phyloP scores from a whole-genome alignment of 139 green algal genomes.

The Marvania coccoides region DNA sequence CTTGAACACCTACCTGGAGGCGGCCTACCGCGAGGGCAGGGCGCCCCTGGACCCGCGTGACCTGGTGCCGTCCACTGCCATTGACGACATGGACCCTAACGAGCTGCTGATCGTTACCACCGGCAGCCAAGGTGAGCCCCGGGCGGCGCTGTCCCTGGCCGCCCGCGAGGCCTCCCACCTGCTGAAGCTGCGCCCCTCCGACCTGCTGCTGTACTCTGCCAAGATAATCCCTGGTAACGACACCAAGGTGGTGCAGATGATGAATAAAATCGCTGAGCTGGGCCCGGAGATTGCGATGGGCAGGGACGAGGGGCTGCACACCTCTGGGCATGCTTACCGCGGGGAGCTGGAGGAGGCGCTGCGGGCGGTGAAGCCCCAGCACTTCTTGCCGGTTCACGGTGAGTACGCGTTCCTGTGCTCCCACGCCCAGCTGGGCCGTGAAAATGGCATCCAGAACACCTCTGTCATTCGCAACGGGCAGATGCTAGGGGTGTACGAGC shows the following conservation, averaged over 20 bases:
- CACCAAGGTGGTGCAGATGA: slow-evolving; percentile 83
- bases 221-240: slow-evolving; percentile 86
- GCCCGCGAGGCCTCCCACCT: slow-evolving; percentile 49
- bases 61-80: slow-evolving; percentile 57
- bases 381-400: slow-evolving; percentile 97
- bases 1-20: slow-evolving; percentile 91
- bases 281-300: slow-evolving; percentile 73
- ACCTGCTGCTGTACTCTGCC: slow-evolving; percentile 89
- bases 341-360: slow-evolving; percentile 87
- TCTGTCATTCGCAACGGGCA: slow-evolving; percentile 94
- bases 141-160: slow-evolving; percentile 79
- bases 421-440: slow-evolving; percentile 59
- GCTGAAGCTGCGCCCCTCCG: slow-evolving; percentile 74
- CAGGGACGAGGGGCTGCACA: slow-evolving; percentile 75
- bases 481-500: slow-evolving; percentile 84
- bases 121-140: slow-evolving; percentile 75
- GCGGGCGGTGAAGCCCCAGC: slow-evolving; percentile 83
- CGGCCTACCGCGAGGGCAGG: slow-evolving; percentile 59
- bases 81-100: slow-evolving; percentile 74
- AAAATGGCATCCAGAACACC: slow-evolving; percentile 51
- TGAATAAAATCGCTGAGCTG: slow-evolving; percentile 80
- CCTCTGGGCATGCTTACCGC: slow-evolving; percentile 74
- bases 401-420: slow-evolving; percentile 94
- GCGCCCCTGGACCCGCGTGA: slow-evolving; percentile 70
- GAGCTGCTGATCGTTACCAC: slow-evolving; percentile 80